Percentiles rank a stretch among this genome's conserved stretches.
Conservation (phyloP, 805 yeast genomes). For the Starmerella davenportii region DNA sequence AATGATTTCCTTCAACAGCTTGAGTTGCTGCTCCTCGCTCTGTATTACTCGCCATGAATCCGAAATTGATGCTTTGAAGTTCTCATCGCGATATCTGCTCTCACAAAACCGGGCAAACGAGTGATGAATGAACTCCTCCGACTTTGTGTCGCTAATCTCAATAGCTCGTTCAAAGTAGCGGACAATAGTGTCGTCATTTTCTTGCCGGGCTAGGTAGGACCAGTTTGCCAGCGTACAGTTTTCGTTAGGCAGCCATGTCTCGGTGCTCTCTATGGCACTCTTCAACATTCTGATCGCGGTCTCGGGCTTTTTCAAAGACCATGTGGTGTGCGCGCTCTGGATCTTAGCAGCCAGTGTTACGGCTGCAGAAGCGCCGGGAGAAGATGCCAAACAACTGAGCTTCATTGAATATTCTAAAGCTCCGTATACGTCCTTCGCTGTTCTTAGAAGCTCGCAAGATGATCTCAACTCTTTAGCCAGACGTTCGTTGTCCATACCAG, state of each 20-base stretch:
- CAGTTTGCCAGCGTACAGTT: slow-evolving; percentile 28
- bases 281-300: slow-evolving; percentile 32
- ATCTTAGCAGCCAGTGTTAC: slow-evolving; percentile 19
- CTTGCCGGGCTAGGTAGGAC: slow-evolving; percentile 55
- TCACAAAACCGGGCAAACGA: slow-evolving; percentile 53
- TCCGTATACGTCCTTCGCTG: slow-evolving; percentile 13
- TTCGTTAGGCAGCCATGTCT: background rate
- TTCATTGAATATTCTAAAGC: slow-evolving; percentile 16
- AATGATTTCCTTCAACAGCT: background rate
- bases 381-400: slow-evolving; percentile 10
- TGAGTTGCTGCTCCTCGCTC: slow-evolving; percentile 22
- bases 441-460: slow-evolving; percentile 11
- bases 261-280: background rate
- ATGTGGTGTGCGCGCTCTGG: slow-evolving; percentile 42
- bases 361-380: background rate
- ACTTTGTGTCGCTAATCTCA: slow-evolving; percentile 1
- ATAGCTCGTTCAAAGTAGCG: slow-evolving; percentile 38
- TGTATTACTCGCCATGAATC: slow-evolving; percentile 7
- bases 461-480: slow-evolving; percentile 4
- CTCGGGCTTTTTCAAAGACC: slow-evolving; percentile 42
- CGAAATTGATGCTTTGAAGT: slow-evolving; percentile 23
- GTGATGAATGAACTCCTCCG: slow-evolving; percentile 32
- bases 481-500: slow-evolving; percentile 17
- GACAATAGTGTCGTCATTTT: slow-evolving; percentile 40
- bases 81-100: slow-evolving; percentile 10